Base-by-base conservation (phyloP, 805 yeast genomes). In the Candida michaelii region DNA sequence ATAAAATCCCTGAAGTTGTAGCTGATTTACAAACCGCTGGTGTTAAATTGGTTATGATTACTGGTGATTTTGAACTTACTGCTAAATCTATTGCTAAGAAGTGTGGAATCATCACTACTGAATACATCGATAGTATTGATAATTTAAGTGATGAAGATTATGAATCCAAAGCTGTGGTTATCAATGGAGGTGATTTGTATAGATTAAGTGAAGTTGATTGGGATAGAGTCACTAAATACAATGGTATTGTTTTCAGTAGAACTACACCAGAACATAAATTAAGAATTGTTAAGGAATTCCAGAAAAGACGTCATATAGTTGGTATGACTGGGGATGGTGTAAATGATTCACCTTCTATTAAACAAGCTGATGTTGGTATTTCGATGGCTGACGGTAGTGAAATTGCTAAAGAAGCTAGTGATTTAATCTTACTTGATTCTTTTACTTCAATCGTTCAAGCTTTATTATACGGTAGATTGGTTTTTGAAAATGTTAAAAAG, bases 11-110 rank as follows among this genome's bases (percentile, higher is more conserved):
- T 25, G 55, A 54, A 12, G 71, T 69, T 13, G 52, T 71, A 23
- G 31, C 43, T 5, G 56, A 52, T 5, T 56, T 71, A 27, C 61
- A 63, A 42, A 53, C 44, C 15, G 76, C 76, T 7, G 74, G 76
- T 11, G 62, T 72, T 41, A 68, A 60, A 36, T 55, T 65, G 12
- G 61, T 63, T 5, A 71, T 72, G 75, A 66, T 71, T 16, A 72
- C 76, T n/a, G 82, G 82, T 44, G 83, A 77, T 54, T 75, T 69
- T 47, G 76, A 73, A 49, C 56, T 71, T 11, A 77, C 81, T 21
- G 82, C 77, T 1, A 61, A 71, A 27, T 67, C 78, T 2, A 76
- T 77, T 48, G 79, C 78, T 3, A 63, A 65, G 27, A 68, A 69
- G 43, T 59, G 69, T 54, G 73, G 72, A 12, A 69, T 69, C 21